Evolutionary conservation across 768 basidiomycete species (phyloP).

Genomic region (Crucibulum laeve): DNA sequence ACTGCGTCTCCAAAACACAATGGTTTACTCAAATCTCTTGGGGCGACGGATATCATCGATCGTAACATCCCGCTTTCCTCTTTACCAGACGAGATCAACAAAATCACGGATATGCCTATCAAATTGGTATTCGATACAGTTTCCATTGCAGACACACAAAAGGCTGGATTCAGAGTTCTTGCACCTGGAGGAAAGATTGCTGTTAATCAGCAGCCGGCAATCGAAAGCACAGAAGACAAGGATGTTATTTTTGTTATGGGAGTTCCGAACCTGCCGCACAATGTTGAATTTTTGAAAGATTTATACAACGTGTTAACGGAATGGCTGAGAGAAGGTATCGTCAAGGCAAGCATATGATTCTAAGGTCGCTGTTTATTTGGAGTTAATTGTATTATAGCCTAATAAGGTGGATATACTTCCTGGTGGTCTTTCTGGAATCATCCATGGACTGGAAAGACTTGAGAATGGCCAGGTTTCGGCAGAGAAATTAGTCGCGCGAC

Average conservation of each 20-base stretch:
- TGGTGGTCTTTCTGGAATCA: conserved; percentile 7
- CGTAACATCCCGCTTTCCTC: conserved; percentile 3
- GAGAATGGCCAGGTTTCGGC: conserved; percentile 8
- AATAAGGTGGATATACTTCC: conserved; percentile 1
- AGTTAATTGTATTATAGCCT: conserved; percentile 2
- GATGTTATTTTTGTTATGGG: background rate
- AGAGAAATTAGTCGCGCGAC: conserved; percentile 10
- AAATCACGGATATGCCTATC: conserved; percentile 9
- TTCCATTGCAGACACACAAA: conserved; percentile 29
- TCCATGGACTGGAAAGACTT: conserved; percentile 7
- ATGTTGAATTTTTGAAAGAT: background rate
- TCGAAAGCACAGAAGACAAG: background rate
- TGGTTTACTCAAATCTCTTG: conserved; percentile 23
- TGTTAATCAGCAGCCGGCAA: background rate
- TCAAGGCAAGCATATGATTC: background rate
- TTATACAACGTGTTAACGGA: background rate
- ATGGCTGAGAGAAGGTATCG: background rate
- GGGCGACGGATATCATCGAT: conserved; percentile 33
- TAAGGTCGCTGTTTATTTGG: background rate
- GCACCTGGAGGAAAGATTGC: conserved; percentile 30
- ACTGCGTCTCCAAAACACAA: conserved; percentile 25
- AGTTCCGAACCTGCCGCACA: background rate
- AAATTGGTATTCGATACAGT: conserved; percentile 20
- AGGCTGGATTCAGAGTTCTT: conserved; percentile 27
- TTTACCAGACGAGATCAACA: background rate